Base-by-base conservation (phyloP, 257 asterid genomes). In the Linaria vulgaris region DNA sequence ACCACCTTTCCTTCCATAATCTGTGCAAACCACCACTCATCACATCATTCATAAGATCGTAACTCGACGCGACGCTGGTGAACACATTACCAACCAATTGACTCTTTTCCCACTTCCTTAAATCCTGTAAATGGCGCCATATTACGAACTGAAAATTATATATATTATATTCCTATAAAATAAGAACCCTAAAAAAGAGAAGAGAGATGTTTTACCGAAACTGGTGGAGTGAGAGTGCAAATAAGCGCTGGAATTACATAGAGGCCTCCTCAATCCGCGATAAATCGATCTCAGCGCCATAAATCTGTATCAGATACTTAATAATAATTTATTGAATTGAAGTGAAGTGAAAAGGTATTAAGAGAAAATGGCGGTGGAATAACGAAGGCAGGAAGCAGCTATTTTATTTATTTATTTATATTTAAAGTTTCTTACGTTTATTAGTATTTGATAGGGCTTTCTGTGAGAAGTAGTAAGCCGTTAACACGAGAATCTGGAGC, bases 1-100 rank as follows among this genome's bases (percentile, higher is more conserved):
- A 27, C 27, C 70, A 92, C 99, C 91, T 87, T 52, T 89, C 99
- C 75, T 89, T 87, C 99, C 97, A 92, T 64, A 90, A 76, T 71
- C 97, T 86, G 65, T 92, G 97, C 59, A 89, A 71, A 39, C 98
- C 96, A 49, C 80, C 95, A 69, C 95, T 91, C 96, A 91, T 92
- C 64, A 89, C 64, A 75, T 92, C 99, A 79, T 92, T 92, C 99
- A 91, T 91, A 45, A 83, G 72, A 76, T 91, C 98, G 74, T 91
- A 88, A 76, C 56, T 88, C 27, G 98, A 84, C 23, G 96, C 95
- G 41, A 92, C 94, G 56, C 79, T 87, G 30, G 97, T 80, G 74
- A 89, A 92, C 55, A 89, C 97, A 65, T 92, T 80, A 27, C 95
- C 96, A 30, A 87, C 97, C 86, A 87, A 44, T 59, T 61, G 83